A percentile compares a stretch with the other conserved stretches of the same genome.
Evolutionary conservation across 345 rosid species (phyloP).

Genomic region (Salix arbutifolia): DNA sequence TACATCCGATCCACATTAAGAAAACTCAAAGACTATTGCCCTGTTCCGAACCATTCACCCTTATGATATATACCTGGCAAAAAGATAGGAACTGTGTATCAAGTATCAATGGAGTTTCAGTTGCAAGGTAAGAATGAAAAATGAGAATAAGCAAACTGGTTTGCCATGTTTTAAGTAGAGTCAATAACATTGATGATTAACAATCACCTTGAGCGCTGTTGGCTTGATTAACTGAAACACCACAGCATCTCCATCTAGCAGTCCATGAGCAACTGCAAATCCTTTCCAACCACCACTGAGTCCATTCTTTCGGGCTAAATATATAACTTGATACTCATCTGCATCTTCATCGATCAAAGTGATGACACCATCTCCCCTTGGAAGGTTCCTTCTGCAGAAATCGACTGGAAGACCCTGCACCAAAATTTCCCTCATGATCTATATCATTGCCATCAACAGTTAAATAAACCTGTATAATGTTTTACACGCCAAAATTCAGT

Average conservation of each 20-base stretch:
- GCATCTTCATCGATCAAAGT: slow-evolving; percentile 48
- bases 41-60: slow-evolving; percentile 32
- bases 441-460: no score
- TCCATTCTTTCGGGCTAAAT: slow-evolving; percentile 46
- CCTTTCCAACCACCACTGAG: slow-evolving; percentile 78
- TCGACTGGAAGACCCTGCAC: slow-evolving; percentile 50
- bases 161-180: neutral
- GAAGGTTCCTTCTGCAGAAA: slow-evolving; percentile 47
- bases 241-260: slow-evolving; percentile 67
- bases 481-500: no score
- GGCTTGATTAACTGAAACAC: slow-evolving; percentile 48
- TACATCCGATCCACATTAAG: neutral
- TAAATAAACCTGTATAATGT: no score
- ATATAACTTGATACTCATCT: slow-evolving; percentile 39
- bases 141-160: neutral
- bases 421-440: neutral
- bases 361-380: slow-evolving; percentile 38
- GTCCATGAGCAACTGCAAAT: slow-evolving; percentile 57
- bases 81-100: neutral
- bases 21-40: neutral
- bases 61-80: slow-evolving; percentile 39
- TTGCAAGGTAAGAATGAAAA: neutral
- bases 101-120: neutral
- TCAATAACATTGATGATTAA: neutral
- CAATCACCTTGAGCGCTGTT: slow-evolving; percentile 46